A percentile compares a stretch with the other conserved stretches of the same genome.
These are phyloP conservation scores for Pichia deserticola DNA, from an alignment of 805 yeast genomes.

Conservation along the genomic window DNA sequence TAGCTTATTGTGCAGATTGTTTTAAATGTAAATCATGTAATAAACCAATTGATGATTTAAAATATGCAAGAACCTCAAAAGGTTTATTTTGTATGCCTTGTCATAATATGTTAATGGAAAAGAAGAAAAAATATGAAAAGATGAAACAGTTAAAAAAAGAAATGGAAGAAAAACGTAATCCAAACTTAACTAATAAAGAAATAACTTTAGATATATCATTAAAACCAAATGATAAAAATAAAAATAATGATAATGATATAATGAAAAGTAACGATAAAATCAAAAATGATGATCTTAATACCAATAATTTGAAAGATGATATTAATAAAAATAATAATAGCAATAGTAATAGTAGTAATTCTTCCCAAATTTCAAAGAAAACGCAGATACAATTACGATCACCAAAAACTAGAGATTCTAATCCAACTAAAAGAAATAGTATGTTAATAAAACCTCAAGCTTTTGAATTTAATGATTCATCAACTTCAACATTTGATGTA, in stretches of 20 bases:
- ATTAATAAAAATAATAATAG: too few species aligned
- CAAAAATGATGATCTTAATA: neutral
- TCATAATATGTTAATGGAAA: slow-evolving; percentile 74
- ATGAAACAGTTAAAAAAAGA: slow-evolving; percentile 28
- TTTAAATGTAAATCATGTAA: slow-evolving; percentile 87
- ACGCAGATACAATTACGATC: too few species aligned
- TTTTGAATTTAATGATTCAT: neutral
- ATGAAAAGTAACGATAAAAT: too few species aligned
- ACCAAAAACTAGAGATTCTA: too few species aligned
- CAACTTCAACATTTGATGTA: slow-evolving; percentile 11
- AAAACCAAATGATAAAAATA: neutral
- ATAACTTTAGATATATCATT: neutral
- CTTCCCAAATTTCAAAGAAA: too few species aligned
- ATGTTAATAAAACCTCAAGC: neutral
- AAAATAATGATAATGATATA: neutral
- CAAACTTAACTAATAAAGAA: too few species aligned
- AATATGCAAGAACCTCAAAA: slow-evolving; percentile 88
- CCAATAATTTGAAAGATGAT: neutral
- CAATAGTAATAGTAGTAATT: too few species aligned
- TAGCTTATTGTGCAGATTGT: slow-evolving; percentile 87
- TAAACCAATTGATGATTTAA: slow-evolving; percentile 74
- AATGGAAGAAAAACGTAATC: neutral
- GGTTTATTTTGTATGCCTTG: slow-evolving; percentile 92
- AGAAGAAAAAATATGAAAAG: slow-evolving; percentile 58
- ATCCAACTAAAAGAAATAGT: neutral